Percentiles rank a stretch among this genome's conserved stretches.
phyloP scores from a whole-genome alignment of 371 early-diverging fungal genomes.

The Coemansia sp. region DNA sequence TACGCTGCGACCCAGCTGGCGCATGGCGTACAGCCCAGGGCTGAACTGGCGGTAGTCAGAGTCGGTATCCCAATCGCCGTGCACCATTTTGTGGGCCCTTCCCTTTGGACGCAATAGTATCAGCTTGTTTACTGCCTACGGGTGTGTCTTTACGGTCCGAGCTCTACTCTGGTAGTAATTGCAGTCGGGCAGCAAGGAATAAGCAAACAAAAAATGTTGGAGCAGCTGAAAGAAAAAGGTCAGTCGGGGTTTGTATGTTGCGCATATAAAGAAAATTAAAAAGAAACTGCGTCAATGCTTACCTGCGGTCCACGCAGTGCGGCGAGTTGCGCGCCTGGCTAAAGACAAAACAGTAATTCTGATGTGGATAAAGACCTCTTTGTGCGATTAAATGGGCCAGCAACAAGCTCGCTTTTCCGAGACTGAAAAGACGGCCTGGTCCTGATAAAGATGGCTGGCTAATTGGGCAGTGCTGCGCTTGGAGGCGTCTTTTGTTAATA shows the following conservation, averaged over 20 bases:
- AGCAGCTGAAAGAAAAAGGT: not conserved
- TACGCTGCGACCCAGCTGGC: constrained; percentile 47
- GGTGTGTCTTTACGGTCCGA: not conserved
- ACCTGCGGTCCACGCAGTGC: not conserved
- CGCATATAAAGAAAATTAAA: not conserved
- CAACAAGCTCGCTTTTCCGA: not conserved
- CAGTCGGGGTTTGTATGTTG: not conserved
- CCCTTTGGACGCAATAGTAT: not conserved
- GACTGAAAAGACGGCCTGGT: not conserved
- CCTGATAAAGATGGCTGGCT: no score
- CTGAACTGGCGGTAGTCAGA: constrained; percentile 39
- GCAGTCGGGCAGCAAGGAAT: not conserved
- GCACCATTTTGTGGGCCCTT: constrained; percentile 16
- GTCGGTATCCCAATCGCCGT: constrained; percentile 40
- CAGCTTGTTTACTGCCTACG: not conserved
- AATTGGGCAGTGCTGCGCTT: no score
- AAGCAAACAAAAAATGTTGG: not conserved
- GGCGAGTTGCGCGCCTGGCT: not conserved
- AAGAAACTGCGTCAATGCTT: not conserved
- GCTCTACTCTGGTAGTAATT: not conserved
- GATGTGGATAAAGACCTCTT: not conserved
- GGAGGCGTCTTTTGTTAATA: no score
- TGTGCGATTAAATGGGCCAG: not conserved
- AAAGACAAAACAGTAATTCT: not conserved
- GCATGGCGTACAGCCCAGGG: constrained; percentile 43